A percentile compares a stretch with the other conserved stretches of the same genome.
Evolutionary conservation across 2,329 filamentous ascomycete genomes (phyloP).

Genomic region (Trichoderma arundinaceum): DNA sequence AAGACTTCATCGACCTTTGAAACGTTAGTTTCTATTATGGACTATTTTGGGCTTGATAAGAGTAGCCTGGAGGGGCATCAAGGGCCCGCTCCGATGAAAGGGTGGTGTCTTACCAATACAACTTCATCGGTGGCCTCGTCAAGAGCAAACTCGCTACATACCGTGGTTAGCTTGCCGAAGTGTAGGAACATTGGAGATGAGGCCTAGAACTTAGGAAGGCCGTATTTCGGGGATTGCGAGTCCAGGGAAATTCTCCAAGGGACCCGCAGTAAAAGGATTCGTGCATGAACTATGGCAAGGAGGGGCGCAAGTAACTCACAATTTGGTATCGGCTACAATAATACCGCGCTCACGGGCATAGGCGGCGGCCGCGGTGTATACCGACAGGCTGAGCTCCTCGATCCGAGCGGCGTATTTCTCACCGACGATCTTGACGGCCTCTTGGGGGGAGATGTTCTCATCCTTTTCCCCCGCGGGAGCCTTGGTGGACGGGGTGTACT

Average conservation of each 20-base stretch:
- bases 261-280: slow-evolving; percentile 8
- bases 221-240: neutral
- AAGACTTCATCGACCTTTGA: slow-evolving; percentile 71
- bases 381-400: slow-evolving; percentile 41
- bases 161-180: neutral
- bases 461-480: slow-evolving; percentile 78
- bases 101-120: slow-evolving; percentile 49
- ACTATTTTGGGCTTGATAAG: neutral
- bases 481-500: slow-evolving; percentile 75
- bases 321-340: slow-evolving; percentile 39
- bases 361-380: slow-evolving; percentile 56
- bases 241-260: neutral
- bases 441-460: slow-evolving; percentile 80
- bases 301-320: slow-evolving; percentile 4
- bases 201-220: neutral
- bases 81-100: neutral
- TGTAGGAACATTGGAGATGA: slow-evolving; percentile 39
- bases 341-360: slow-evolving; percentile 59
- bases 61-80: neutral
- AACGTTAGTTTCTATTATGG: slow-evolving; percentile 3
- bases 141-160: slow-evolving; percentile 51
- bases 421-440: slow-evolving; percentile 56
- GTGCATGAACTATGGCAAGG: slow-evolving; percentile 1
- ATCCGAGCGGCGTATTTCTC: slow-evolving; percentile 44
- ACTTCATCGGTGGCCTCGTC: slow-evolving; percentile 52